Percentiles rank a stretch among this genome's conserved stretches.
Evolutionary conservation across 2,329 filamentous ascomycete genomes (phyloP).

Genomic region (Drechslera avenae): DNA sequence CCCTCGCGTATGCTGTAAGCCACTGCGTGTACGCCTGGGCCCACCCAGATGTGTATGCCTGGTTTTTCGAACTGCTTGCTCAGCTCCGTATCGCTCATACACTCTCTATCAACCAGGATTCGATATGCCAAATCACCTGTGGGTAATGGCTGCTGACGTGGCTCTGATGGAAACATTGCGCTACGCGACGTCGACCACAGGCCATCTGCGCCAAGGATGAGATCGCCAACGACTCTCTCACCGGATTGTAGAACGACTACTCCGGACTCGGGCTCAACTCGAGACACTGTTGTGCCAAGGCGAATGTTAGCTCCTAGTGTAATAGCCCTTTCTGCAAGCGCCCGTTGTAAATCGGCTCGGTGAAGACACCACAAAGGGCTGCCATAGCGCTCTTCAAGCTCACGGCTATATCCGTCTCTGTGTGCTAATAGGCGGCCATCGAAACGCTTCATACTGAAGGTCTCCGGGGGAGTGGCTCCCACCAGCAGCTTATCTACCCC

Average conservation of each 20-base stretch:
- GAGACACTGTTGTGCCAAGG: constrained; percentile 46
- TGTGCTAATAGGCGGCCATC: constrained; percentile 51
- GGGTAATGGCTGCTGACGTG: constrained; percentile 52
- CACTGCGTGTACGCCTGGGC: constrained; percentile 63
- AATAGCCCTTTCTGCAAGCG: constrained; percentile 55
- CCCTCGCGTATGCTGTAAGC: constrained; percentile 64
- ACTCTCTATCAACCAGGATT: constrained; percentile 60
- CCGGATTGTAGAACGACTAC: constrained; percentile 45
- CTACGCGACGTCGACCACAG: constrained; percentile 62
- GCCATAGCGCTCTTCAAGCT: constrained; percentile 58
- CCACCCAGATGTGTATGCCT: constrained; percentile 65
- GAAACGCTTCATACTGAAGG: constrained; percentile 51
- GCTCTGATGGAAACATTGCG: constrained; percentile 48
- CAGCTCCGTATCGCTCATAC: constrained; percentile 50
- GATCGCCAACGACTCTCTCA: constrained; percentile 52
- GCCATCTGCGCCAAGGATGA: constrained; percentile 66
- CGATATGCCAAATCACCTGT: constrained; percentile 69
- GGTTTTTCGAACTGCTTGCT: constrained; percentile 59
- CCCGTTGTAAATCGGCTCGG: constrained; percentile 61
- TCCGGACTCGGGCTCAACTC: constrained; percentile 45
- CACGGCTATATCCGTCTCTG: constrained; percentile 55
- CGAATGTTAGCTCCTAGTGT: constrained; percentile 57
- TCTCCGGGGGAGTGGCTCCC: constrained; percentile 45
- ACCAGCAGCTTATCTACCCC: constrained; percentile 49
- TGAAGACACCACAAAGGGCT: constrained; percentile 63